phyloP scores from a whole-genome alignment of 2,329 filamentous ascomycete species.

The Scytalidium lignicola region DNA sequence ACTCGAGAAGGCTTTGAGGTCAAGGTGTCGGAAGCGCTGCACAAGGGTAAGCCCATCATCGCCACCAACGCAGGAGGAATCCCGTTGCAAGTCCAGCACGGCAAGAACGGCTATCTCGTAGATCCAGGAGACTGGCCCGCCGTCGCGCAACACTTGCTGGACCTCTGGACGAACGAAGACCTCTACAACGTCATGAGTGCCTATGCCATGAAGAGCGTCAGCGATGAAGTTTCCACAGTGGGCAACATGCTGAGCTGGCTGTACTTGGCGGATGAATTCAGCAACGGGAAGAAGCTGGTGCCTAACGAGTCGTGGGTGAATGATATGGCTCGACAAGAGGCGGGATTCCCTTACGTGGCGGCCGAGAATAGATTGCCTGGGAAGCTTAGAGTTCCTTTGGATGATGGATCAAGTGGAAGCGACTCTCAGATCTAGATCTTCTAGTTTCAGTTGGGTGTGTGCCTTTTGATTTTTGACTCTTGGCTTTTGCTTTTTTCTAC shows the following conservation, averaged over 20 bases:
- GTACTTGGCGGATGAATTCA: slow-evolving; percentile 66
- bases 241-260: slow-evolving; percentile 74
- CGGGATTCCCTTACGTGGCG: slow-evolving; percentile 51
- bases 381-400: background rate
- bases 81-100: slow-evolving; percentile 69
- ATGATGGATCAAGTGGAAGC: background rate
- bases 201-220: slow-evolving; percentile 61
- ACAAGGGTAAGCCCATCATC: slow-evolving; percentile 74
- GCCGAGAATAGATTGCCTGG: slow-evolving; percentile 56
- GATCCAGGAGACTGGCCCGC: slow-evolving; percentile 63
- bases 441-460: no score
- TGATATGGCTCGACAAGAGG: slow-evolving; percentile 65
- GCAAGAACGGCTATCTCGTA: slow-evolving; percentile 69
- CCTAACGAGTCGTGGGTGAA: slow-evolving; percentile 66
- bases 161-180: slow-evolving; percentile 60
- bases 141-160: slow-evolving; percentile 61
- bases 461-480: no score
- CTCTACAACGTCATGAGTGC: slow-evolving; percentile 63
- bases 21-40: slow-evolving; percentile 78
- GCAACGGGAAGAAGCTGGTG: slow-evolving; percentile 47
- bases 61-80: slow-evolving; percentile 74
- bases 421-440: no score
- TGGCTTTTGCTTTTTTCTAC: no score
- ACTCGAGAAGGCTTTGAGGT: slow-evolving; percentile 82
- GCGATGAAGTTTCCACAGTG: slow-evolving; percentile 76